Base-by-base conservation (phyloP, 129 eudicot species). In the Centella asiatica region DNA sequence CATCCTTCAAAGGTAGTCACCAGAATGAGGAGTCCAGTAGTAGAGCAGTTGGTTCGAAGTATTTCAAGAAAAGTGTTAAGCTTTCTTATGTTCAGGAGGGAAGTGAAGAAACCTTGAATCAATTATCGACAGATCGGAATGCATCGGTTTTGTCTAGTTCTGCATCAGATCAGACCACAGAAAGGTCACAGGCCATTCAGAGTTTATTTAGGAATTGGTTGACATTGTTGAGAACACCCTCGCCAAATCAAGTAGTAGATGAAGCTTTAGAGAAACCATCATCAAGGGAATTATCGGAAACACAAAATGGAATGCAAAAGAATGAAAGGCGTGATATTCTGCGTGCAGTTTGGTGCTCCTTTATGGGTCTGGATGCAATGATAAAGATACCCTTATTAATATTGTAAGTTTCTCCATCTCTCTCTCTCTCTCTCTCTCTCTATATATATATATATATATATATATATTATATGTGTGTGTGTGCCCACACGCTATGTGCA, bases 191-290 rank as follows among this genome's bases (percentile, higher is more conserved):
- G 67, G 93, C 85, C 61, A 84, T 90, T 76, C 95, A 74, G 55
- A 62, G 76, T 20, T 50, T 90, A n/a, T 86, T 90, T 27, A 75
- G 62, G 74, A 81, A 77, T 54, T 90, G 97, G 97, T 71, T 86
- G 77, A 77, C 74, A 39, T 77, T 86, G 69, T 76, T 89, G 80
- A 88, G 76, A 33, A 66, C 93, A 3, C 76, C 85, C 36, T 69
- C 78, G 28, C 74, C 83, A 67, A 63, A 69, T 58, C 69, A 74
- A 57, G 57, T 57, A 44, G 74, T 57, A 19, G 77, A 90, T 68
- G 82, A 27, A 68, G 62, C 64, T 15, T 19, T 60, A 11, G 76
- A 75, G 66, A 69, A 73, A 57, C 68, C 73, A 22, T 66, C 76
- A 28, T 29, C 77, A 0, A 57, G 60, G 28, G 83, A 74, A 68